Percentiles rank a stretch among this genome's conserved stretches.
These are phyloP conservation scores for Aureococcus anophagefferens DNA, from an alignment of 108 stramenopile species.

Conservation along the genomic window DNA sequence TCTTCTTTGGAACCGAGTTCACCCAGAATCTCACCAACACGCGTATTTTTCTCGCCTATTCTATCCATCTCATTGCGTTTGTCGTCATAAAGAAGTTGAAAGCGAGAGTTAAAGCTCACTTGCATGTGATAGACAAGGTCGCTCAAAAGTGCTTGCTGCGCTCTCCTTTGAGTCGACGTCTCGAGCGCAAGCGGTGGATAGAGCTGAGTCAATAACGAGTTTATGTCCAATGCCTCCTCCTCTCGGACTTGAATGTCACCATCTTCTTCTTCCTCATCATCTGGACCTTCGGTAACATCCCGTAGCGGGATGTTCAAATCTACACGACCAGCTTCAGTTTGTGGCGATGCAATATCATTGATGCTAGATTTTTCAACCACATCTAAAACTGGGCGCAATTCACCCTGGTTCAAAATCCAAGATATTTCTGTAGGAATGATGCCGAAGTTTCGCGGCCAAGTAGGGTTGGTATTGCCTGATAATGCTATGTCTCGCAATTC, in stretches of 20 bases:
- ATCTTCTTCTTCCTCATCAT: slow-evolving; percentile 13
- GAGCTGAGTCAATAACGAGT: slow-evolving; percentile 19
- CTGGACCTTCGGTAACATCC: not conserved
- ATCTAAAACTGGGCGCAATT: no score
- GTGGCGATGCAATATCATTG: no score
- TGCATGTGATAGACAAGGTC: slow-evolving; percentile 31
- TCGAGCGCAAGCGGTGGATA: slow-evolving; percentile 48
- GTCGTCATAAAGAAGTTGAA: slow-evolving; percentile 17
- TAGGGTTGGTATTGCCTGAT: no score
- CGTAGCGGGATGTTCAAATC: no score
- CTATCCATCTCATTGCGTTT: slow-evolving; percentile 23
- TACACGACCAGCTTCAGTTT: no score
- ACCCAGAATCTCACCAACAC: slow-evolving; percentile 39
- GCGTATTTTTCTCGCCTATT: slow-evolving; percentile 34
- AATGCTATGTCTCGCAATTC: slow-evolving; percentile 15
- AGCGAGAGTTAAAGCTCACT: slow-evolving; percentile 34
- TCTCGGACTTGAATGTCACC: no score
- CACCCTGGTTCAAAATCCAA: no score
- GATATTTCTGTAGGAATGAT: no score
- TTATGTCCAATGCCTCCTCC: not conserved
- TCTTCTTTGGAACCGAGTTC: slow-evolving; percentile 28
- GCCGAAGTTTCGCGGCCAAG: no score
- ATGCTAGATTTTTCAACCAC: no score
- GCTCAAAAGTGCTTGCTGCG: slow-evolving; percentile 39
- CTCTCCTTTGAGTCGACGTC: slow-evolving; percentile 35